These are phyloP conservation scores for Penicillium turbatum DNA, from an alignment of 495 filamentous ascomycete genomes.

Conservation along the genomic window DNA sequence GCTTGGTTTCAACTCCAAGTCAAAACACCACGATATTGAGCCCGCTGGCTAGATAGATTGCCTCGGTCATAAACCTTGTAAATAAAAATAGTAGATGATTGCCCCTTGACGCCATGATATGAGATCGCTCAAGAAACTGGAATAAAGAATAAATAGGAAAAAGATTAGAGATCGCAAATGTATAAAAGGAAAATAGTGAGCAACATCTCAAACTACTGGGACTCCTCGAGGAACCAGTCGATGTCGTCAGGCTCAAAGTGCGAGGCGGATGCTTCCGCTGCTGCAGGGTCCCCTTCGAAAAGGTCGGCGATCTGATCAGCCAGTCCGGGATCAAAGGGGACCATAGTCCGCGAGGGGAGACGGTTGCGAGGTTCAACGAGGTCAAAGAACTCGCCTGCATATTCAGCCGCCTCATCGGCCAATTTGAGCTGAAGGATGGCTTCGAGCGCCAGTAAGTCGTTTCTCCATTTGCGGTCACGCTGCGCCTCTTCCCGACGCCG, in stretches of 20 bases:
- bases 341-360: not conserved
- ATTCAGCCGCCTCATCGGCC: conserved; percentile 46
- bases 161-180: not conserved
- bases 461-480: conserved; percentile 43
- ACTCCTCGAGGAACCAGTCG: conserved; percentile 3
- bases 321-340: not conserved
- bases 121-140: conserved; percentile 24
- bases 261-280: conserved; percentile 2
- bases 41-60: conserved; percentile 9
- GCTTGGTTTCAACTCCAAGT: conserved; percentile 14
- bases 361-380: conserved; percentile 17
- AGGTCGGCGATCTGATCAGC: not conserved
- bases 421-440: conserved; percentile 40
- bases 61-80: conserved; percentile 1
- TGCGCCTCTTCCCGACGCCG: conserved; percentile 39
- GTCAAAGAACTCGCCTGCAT: conserved; percentile 43
- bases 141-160: not conserved
- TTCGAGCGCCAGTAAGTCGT: conserved; percentile 41
- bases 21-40: conserved; percentile 11
- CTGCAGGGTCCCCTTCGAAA: conserved; percentile 2
- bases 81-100: conserved; percentile 9
- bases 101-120: conserved; percentile 24
- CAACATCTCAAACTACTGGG: not conserved
- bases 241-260: conserved; percentile 4
- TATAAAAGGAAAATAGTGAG: not conserved